These are phyloP conservation scores for Ormosia emarginata DNA, from an alignment of 306 rosid species.

Conservation along the genomic window DNA sequence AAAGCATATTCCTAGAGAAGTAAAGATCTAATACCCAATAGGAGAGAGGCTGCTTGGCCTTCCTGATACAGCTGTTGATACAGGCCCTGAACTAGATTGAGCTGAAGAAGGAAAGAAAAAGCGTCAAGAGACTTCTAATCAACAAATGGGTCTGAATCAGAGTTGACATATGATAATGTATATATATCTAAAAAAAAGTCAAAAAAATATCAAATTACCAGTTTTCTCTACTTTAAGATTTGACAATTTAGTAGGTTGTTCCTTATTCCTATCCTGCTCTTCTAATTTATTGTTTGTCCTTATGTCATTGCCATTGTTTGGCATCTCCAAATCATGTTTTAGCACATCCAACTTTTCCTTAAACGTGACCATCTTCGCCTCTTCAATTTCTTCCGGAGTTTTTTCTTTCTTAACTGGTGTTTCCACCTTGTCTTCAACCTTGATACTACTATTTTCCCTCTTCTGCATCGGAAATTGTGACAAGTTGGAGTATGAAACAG, in stretches of 20 bases:
- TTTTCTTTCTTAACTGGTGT: constrained; percentile 21
- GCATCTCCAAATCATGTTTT: constrained; percentile 39
- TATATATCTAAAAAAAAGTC: not conserved
- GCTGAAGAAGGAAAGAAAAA: constrained; percentile 29
- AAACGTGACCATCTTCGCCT: constrained; percentile 19
- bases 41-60: constrained; percentile 40
- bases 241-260: constrained; percentile 24
- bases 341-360: constrained; percentile 34
- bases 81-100: constrained; percentile 34
- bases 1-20: constrained; percentile 8
- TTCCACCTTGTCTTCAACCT: constrained; percentile 39
- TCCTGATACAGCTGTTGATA: constrained; percentile 38
- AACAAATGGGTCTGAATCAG: constrained; percentile 19
- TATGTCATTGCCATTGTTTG: constrained; percentile 21
- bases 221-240: constrained; percentile 33
- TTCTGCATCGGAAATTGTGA: constrained; percentile 32
- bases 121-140: constrained; percentile 1
- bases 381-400: constrained; percentile 27
- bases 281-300: constrained; percentile 21
- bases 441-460: constrained; percentile 20
- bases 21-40: constrained; percentile 44
- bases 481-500: not conserved
- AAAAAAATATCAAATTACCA: constrained; percentile 36
- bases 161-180: constrained; percentile 1
- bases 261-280: constrained; percentile 28